Evolutionary conservation across 495 filamentous ascomycete species (phyloP).

Genomic region (Amphirosellinia nigrospora): DNA sequence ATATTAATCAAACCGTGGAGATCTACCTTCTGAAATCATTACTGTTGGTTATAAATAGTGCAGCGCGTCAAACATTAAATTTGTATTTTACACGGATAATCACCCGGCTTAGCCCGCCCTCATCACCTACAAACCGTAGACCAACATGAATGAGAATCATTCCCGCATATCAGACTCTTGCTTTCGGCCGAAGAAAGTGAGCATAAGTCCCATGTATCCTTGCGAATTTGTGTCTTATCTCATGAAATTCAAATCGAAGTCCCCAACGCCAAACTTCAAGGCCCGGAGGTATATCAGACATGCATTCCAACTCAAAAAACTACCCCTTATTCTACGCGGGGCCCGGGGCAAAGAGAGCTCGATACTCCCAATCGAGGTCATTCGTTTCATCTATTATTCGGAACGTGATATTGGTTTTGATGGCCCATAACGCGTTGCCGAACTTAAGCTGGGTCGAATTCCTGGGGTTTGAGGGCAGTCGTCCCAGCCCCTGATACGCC

Average conservation of each 20-base stretch:
- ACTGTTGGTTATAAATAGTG: neutral
- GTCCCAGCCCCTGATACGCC: slow-evolving; percentile 30
- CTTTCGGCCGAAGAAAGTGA: slow-evolving; percentile 3
- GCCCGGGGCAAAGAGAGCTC: neutral
- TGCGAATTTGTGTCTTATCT: slow-evolving; percentile 11
- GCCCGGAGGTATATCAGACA: slow-evolving; percentile 10
- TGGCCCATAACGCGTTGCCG: slow-evolving; percentile 39
- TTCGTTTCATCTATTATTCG: neutral
- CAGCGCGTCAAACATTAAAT: neutral
- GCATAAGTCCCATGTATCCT: neutral
- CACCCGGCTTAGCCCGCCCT: neutral
- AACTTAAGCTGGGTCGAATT: slow-evolving; percentile 34
- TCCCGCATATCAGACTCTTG: neutral
- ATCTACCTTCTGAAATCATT: neutral
- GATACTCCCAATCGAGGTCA: neutral
- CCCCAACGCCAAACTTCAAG: slow-evolving; percentile 21
- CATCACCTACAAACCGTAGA: neutral
- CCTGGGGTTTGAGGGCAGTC: slow-evolving; percentile 23
- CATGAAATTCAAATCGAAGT: slow-evolving; percentile 3
- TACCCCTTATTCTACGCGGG: neutral
- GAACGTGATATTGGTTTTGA: slow-evolving; percentile 15
- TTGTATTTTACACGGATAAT: slow-evolving; percentile 4
- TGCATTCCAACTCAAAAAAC: neutral
- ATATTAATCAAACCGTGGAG: neutral
- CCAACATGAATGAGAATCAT: slow-evolving; percentile 11